These are phyloP conservation scores for Bauhinia variegata DNA, from an alignment of 306 rosid species.

Conservation along the genomic window DNA sequence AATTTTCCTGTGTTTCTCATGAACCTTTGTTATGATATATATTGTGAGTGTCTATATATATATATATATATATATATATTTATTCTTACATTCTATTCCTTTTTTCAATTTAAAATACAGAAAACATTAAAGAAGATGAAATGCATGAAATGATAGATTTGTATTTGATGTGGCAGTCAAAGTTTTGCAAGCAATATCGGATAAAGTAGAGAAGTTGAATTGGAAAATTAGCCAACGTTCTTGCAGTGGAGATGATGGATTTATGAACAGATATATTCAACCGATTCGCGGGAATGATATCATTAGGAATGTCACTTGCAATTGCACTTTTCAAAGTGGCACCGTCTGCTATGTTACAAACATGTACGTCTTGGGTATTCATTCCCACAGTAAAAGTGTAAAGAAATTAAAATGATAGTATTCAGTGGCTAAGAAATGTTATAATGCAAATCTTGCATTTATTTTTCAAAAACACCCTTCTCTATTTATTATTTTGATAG, in stretches of 20 bases:
- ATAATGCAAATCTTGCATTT: no score
- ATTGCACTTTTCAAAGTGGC: conserved; percentile 40
- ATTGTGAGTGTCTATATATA: no score
- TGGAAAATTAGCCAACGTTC: conserved; percentile 56
- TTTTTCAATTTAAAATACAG: no score
- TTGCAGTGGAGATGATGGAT: conserved; percentile 38
- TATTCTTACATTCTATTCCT: no score
- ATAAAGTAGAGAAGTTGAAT: conserved; percentile 40
- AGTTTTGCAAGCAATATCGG: conserved; percentile 56
- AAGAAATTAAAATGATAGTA: no score
- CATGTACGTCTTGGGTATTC: conserved; percentile 41
- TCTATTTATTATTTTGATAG: no score
- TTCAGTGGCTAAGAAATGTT: no score
- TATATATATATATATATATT: no score
- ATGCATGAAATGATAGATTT: not conserved
- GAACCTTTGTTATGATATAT: conserved; percentile 1
- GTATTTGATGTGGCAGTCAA: conserved; percentile 40
- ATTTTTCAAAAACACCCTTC: no score
- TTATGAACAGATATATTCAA: not conserved
- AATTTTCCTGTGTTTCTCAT: no score
- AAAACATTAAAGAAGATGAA: no score
- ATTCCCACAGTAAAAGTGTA: no score
- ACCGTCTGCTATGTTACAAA: conserved; percentile 56
- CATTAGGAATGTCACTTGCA: conserved; percentile 51
- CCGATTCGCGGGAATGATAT: accelerated